phyloP scores from a whole-genome alignment of 148 eudicot genomes.

The Dianthus caryophyllus region DNA sequence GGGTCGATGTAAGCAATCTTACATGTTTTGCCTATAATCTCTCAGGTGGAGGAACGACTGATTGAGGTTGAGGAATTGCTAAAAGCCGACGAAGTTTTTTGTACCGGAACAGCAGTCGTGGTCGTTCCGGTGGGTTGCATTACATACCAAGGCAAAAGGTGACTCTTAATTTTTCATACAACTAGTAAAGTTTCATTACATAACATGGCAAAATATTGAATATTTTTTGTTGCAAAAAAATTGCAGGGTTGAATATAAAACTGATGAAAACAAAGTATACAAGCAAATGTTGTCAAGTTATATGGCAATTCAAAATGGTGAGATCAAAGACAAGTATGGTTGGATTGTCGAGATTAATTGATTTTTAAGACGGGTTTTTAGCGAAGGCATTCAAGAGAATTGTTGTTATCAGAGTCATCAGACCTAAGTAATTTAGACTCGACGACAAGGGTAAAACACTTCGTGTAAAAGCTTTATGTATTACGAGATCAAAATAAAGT shows the following conservation, averaged over 20 bases:
- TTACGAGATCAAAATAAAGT: no score
- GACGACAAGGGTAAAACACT: no score
- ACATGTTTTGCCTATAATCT: not conserved
- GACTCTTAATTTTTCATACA: not conserved
- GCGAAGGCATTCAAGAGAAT: not conserved
- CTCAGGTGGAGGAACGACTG: slow-evolving; percentile 63
- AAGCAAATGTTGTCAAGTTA: slow-evolving; percentile 35
- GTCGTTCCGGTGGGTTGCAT: slow-evolving; percentile 66
- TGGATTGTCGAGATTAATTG: slow-evolving; percentile 51
- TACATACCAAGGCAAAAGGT: slow-evolving; percentile 62
- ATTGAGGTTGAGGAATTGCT: slow-evolving; percentile 59
- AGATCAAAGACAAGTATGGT: slow-evolving; percentile 57
- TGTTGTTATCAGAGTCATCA: not conserved
- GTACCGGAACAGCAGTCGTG: slow-evolving; percentile 81
- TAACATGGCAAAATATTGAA: not conserved
- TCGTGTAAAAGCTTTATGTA: no score
- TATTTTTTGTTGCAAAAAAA: not conserved
- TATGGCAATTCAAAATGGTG: slow-evolving; percentile 47
- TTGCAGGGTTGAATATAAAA: slow-evolving; percentile 51
- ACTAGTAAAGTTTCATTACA: not conserved
- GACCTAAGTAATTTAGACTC: no score
- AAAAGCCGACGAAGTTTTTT: slow-evolving; percentile 75
- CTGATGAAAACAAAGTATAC: slow-evolving; percentile 25
- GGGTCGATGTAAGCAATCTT: no score
- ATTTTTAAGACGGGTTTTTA: not conserved